phyloP scores from a whole-genome alignment of 345 rosid species.

The Clarkia xantiana region DNA sequence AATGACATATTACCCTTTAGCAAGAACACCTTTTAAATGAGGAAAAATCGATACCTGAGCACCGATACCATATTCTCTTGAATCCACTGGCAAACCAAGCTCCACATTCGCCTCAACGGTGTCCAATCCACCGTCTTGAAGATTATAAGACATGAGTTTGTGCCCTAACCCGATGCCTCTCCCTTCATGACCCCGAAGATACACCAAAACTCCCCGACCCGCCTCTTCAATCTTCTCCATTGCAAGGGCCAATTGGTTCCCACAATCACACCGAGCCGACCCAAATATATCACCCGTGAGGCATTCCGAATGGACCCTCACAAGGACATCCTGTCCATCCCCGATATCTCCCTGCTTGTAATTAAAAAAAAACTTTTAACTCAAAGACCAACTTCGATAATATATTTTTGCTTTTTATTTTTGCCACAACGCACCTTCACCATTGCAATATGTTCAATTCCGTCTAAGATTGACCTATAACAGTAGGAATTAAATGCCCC shows the following conservation, averaged over 20 bases:
- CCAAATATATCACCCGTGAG: constrained; percentile 79
- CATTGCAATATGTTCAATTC: constrained; percentile 95
- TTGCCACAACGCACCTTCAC: constrained; percentile 54
- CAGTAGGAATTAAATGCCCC: constrained; percentile 77
- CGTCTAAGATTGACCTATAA: constrained; percentile 69
- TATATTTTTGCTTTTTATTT: too few species aligned
- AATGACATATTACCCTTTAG: too few species aligned
- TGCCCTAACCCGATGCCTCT: constrained; percentile 89
- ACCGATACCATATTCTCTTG: constrained; percentile 91
- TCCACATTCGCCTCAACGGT: constrained; percentile 89
- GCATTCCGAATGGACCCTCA: constrained; percentile 73
- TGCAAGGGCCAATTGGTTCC: constrained; percentile 59
- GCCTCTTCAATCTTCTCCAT: constrained; percentile 73
- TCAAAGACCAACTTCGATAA: too few species aligned
- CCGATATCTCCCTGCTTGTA: constrained; percentile 52
- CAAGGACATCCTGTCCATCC: constrained; percentile 66
- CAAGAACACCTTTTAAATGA: too few species aligned
- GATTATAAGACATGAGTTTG: constrained; percentile 74
- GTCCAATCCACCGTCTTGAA: constrained; percentile 81
- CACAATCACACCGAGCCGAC: constrained; percentile 70
- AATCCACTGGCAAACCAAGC: constrained; percentile 81
- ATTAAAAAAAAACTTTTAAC: neutral
- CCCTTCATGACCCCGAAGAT: constrained; percentile 85
- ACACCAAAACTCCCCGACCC: constrained; percentile 64
- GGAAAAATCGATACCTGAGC: constrained; percentile 54